Evolutionary conservation across 768 basidiomycete genomes (phyloP), one percentile per base, ranked within the genome.

Genomic region (Xerocomus brunneocitrinus): DNA sequence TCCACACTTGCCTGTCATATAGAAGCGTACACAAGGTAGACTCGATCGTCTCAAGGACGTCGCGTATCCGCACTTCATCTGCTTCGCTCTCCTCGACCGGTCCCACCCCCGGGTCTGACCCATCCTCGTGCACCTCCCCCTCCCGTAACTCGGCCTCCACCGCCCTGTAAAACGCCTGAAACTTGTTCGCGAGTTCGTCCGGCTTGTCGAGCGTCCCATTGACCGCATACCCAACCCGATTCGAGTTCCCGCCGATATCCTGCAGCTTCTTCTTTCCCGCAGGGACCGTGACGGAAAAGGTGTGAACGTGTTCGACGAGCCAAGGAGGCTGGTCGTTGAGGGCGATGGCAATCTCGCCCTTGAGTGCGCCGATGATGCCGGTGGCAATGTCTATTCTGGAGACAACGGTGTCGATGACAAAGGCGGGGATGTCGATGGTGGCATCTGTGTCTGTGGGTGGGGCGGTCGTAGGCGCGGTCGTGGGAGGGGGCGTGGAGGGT

Each of bases 1-100:
- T 74, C 47, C 85, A 88, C 13, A 97, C 59, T 70, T 30, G 87
- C 93, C 87, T 75, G 67, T 98, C 95, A 66, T 97, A 98, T 58
- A 95, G 87, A 12, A 88, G 60, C 3, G 76, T 74, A 48, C 85
- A 88, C 13, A 97, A 65, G 2, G 83, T 73, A 6, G 78, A 74
- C 67, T 98, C 95, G 8, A 95, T 81, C 7, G 72, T 71, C 39
- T 92, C 91, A 58, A 94, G 75, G 19, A 87, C 73, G 31, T 80
- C 78, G 25, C 77, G 76, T 45, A 87, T 77, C 55, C 70, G 74
- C 2, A 68, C 70, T 41, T 81, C 81, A 34, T 73, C 55, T 24
- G 68, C 68, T 47, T 65, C 19, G 19, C 1, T 19, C 22, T 35
- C 47, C 27, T 2, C 65, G 40, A 54, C 44, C 38, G 45, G 35